Evolutionary conservation across 164 flowering plant species (phyloP), one percentile per base, ranked within the genome.

Genomic region (Paratinospora sagittata): DNA sequence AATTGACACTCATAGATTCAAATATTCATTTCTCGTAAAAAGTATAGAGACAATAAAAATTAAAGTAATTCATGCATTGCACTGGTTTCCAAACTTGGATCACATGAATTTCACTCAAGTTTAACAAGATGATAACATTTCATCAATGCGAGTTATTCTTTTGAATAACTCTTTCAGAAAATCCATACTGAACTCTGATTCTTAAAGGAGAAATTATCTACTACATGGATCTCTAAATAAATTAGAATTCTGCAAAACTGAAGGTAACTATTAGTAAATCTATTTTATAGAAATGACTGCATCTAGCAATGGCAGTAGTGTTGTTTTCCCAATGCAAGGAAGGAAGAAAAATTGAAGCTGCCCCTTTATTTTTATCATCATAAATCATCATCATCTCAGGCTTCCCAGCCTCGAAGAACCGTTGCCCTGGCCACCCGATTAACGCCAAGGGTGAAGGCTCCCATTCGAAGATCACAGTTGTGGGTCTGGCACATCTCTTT

Each of bases 371-470:
- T 3, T 66, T 49, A 16, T 9, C 19, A 30, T 26, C 24, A 26
- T 13, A 17, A 36, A 9, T 65, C 37, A 19, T 26, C 23, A 19
- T 52, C 11, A 47, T 17, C 68, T 81, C 67, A 78, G 63, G 98
- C 97, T 84, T 83, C 98, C 98, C 99, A 93, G 17, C 99, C 97
- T 65, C 97, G 75, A 52, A 96, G 90, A 36, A 88, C 80, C 0
- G 98, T 96, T 9, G 98, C 95, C 9, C 89, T 79, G 6, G 99
- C 98, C 3, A 96, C 99, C 6, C 97, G 97, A 74, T 91, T 93
- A 52, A 96, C 95, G 36, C 97, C 99, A 12, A 96, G 91, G 67
- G 91, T 85, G 80, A 96, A 96, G 36, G 98, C 98, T 68, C 99
- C 98, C 99, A 96, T 93, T 13, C 98, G 89, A 33, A 93, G 90